Conservation (phyloP, 345 rosid genomes). For the Pseudoturritis turrita region DNA sequence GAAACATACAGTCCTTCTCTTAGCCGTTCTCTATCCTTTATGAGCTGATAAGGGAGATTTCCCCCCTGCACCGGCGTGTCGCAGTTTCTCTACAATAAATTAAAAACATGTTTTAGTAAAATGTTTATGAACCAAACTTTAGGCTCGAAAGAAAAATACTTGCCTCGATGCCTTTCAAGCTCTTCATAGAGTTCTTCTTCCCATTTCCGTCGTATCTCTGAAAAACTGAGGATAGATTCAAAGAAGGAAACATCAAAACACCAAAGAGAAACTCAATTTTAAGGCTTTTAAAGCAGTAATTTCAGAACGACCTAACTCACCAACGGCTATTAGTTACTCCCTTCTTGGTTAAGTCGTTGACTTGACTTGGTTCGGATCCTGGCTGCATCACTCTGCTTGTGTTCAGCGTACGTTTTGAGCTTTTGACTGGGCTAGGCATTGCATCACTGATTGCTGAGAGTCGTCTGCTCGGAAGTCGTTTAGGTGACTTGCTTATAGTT, state of each 20-base stretch:
- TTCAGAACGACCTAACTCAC: slow-evolving; percentile 31
- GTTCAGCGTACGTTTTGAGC: slow-evolving; percentile 34
- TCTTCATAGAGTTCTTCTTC: slow-evolving; percentile 90
- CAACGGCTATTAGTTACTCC: slow-evolving; percentile 43
- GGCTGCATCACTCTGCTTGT: slow-evolving; percentile 34
- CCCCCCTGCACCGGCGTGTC: slow-evolving; percentile 50
- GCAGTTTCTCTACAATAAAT: slow-evolving; percentile 61
- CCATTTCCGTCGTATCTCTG: slow-evolving; percentile 68
- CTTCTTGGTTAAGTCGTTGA: slow-evolving; percentile 40
- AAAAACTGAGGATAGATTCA: slow-evolving; percentile 41
- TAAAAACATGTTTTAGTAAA: not conserved
- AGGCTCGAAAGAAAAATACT: slow-evolving; percentile 6
- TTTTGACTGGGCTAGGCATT: slow-evolving; percentile 38
- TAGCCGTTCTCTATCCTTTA: slow-evolving; percentile 39
- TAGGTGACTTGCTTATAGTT: slow-evolving; percentile 78
- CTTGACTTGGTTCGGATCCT: slow-evolving; percentile 53
- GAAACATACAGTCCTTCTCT: slow-evolving; percentile 35
- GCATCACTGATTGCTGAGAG: slow-evolving; percentile 50
- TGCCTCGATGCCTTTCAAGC: slow-evolving; percentile 69
- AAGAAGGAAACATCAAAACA: slow-evolving; percentile 4
- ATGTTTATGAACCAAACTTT: not conserved
- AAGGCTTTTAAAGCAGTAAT: slow-evolving; percentile 5
- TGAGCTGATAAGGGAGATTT: slow-evolving; percentile 62
- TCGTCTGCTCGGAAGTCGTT: slow-evolving; percentile 70
- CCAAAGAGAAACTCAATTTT: not conserved